Base-by-base conservation (phyloP, 257 asterid genomes). In the Rehmannia glutinosa region DNA sequence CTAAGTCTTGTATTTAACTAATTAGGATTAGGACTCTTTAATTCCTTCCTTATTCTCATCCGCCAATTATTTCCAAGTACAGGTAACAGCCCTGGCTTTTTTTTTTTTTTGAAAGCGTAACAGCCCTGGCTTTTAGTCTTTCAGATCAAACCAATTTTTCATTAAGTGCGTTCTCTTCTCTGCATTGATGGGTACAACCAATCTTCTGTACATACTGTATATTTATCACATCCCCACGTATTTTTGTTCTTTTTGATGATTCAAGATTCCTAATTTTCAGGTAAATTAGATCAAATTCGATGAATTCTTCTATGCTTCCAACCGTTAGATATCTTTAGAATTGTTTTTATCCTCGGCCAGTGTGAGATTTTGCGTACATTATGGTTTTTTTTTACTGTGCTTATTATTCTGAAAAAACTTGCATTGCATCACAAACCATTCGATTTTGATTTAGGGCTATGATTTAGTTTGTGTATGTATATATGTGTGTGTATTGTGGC, bases 281-380 rank as follows among this genome's bases (percentile, higher is more conserved):
- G 80, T 69, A 56, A 45, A 27, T 30, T 68, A 43, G 79, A 62
- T 68, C 71, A 7, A 54, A 57, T 39, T 15, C 54, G 46, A 1
- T 43, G 62, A 32, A 21, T 51, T 57, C 19, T 46, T 67, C 16
- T n/a, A 36, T 42, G 15, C n/a, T 45, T 38, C 38, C 28, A 30
- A 67, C 13, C 1, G 25, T 12, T 33, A 16, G 2, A 8, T 30
- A 2, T 30, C 15, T 33, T 23, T 33, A 8, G 24, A 17, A 55
- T 30, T 35, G 50, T 49, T 17, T 51, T 33, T 27, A 12, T 39
- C 19, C 53, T n/a, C 17, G 12, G 53, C 12, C 5, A 1, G 41
- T 46, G 53, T 46, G 3, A 5, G 32, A 13, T 12, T 24, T 53
- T 53, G 56, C 28, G 23, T 65, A 5, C 36, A 36, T 21, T 38